These are phyloP conservation scores for Ganoderma lingzhi DNA, from an alignment of 1,284 basidiomycete species.

Conservation along the genomic window DNA sequence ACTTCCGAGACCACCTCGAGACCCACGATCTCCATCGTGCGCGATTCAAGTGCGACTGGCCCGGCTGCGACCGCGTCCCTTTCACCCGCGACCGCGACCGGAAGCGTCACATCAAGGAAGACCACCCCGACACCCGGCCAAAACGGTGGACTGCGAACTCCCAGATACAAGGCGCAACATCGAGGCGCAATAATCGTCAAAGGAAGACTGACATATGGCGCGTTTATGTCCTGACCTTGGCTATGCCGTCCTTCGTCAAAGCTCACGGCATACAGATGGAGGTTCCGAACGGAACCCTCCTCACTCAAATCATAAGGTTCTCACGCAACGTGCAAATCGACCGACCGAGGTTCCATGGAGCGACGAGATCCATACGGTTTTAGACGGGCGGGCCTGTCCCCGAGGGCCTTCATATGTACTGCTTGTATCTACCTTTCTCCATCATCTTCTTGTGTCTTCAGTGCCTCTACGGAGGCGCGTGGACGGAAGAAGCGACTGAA, in stretches of 20 bases:
- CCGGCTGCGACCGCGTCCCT: not conserved
- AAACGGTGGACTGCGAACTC: not conserved
- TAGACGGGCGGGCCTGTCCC: not conserved
- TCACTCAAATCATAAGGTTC: constrained; percentile 1
- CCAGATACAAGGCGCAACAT: not conserved
- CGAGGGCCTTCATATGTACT: not conserved
- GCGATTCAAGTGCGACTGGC: not conserved
- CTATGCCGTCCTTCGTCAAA: not conserved
- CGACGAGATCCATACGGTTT: not conserved
- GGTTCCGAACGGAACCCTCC: not conserved
- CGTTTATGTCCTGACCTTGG: not conserved
- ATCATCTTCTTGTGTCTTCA: no score
- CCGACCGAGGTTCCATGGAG: not conserved
- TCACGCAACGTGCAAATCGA: constrained; percentile 1
- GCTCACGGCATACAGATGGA: not conserved
- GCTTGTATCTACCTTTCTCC: not conserved
- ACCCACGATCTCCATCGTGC: not conserved
- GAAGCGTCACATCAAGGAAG: not conserved
- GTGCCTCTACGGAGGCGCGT: no score
- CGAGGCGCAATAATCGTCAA: not conserved
- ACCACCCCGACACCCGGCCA: not conserved
- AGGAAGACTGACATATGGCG: not conserved
- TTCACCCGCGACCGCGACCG: not conserved
- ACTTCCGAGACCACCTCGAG: not conserved
- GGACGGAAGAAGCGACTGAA: no score